phyloP scores from a whole-genome alignment of 345 rosid genomes.

The Bruguiera parviflora region DNA sequence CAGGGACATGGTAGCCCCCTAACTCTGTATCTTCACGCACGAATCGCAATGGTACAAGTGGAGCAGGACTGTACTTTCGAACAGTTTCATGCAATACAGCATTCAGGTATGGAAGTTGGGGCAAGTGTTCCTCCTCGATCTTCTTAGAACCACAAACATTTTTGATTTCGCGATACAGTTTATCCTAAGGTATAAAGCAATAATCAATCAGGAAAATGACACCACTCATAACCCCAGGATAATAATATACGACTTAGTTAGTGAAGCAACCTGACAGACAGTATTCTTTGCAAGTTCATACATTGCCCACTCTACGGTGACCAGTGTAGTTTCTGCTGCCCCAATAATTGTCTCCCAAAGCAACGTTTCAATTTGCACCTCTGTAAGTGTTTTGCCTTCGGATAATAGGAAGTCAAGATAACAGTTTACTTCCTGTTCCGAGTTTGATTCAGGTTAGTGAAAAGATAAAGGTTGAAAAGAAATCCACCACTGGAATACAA shows the following conservation, averaged over 20 bases:
- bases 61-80: constrained; percentile 71
- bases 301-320: constrained; percentile 85
- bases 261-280: constrained; percentile 43
- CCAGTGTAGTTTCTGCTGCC: constrained; percentile 70
- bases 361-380: constrained; percentile 54
- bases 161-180: constrained; percentile 40
- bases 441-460: background rate
- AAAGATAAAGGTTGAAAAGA: background rate
- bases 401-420: constrained; percentile 56
- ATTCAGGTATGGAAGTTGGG: constrained; percentile 52
- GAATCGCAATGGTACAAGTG: constrained; percentile 60
- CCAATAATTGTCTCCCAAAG: constrained; percentile 84
- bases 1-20: constrained; percentile 65
- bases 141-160: constrained; percentile 50
- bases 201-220: background rate
- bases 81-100: constrained; percentile 81
- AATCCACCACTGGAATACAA: background rate
- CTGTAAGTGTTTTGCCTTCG: constrained; percentile 55
- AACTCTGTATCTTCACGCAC: constrained; percentile 68
- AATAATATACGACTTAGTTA: background rate
- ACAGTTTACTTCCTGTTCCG: constrained; percentile 47
- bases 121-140: constrained; percentile 56
- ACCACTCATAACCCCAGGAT: no score
- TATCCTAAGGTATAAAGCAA: constrained; percentile 32
- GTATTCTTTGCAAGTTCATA: constrained; percentile 74